A percentile compares a stretch with the other conserved stretches of the same genome.
Conservation (phyloP, 2,329 filamentous ascomycete species). For the Hypoxylon sp. region DNA sequence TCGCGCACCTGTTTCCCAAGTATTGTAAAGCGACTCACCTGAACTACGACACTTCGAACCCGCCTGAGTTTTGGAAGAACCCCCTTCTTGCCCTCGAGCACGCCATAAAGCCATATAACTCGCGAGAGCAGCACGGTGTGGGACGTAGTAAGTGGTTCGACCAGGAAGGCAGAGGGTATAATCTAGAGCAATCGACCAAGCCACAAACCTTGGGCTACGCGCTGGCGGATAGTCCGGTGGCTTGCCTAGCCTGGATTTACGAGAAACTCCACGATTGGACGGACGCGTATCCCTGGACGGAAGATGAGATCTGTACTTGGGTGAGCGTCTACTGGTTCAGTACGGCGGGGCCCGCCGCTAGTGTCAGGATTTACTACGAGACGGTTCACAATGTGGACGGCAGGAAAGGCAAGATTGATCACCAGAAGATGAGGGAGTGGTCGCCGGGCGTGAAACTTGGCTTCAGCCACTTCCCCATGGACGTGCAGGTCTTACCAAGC, state of each 20-base stretch:
- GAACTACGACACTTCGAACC: conserved; percentile 66
- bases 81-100: conserved; percentile 72
- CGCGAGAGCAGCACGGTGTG: conserved; percentile 66
- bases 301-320: conserved; percentile 84
- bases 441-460: conserved; percentile 58
- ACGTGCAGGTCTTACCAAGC: conserved; percentile 68
- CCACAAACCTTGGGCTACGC: conserved; percentile 81
- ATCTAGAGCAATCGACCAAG: conserved; percentile 73
- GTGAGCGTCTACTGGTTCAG: conserved; percentile 81
- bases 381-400: conserved; percentile 59
- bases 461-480: conserved; percentile 71
- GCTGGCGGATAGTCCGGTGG: conserved; percentile 78
- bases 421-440: conserved; percentile 46
- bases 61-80: conserved; percentile 65
- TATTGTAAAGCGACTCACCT: conserved; percentile 73
- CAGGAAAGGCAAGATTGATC: conserved; percentile 45
- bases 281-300: conserved; percentile 79
- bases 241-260: conserved; percentile 82
- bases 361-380: conserved; percentile 81
- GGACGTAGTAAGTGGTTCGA: conserved; percentile 71
- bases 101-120: conserved; percentile 67
- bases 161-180: conserved; percentile 71
- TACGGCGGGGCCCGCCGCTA: conserved; percentile 76
- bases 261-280: conserved; percentile 87
- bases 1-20: conserved; percentile 72